Conservation (phyloP, 2,329 filamentous ascomycete species). For the Thelonectria rubi region DNA sequence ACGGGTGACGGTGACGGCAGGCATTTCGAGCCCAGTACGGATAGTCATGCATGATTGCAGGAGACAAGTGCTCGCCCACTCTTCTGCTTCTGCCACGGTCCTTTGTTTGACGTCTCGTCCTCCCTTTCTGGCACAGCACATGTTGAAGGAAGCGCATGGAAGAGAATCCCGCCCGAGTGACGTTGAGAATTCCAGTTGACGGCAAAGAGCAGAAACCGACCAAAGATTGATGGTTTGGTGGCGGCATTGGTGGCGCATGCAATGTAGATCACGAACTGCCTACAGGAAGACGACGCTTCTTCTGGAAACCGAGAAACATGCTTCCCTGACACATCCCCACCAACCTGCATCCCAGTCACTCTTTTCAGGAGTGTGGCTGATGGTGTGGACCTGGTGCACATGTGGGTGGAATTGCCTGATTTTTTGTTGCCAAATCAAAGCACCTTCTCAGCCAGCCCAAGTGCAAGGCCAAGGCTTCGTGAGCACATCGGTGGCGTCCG, state of each 20-base stretch:
- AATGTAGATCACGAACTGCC: slow-evolving; percentile 17
- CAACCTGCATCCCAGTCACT: neutral
- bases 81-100: no score
- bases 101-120: no score
- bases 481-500: slow-evolving; percentile 22
- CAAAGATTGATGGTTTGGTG: slow-evolving; percentile 26
- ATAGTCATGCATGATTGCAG: no score
- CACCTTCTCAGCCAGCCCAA: neutral
- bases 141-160: neutral
- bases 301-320: slow-evolving; percentile 8
- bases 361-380: neutral
- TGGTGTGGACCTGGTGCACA: slow-evolving; percentile 6
- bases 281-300: neutral
- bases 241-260: slow-evolving; percentile 17
- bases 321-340: neutral
- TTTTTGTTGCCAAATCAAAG: neutral
- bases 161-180: neutral
- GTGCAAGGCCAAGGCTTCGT: neutral
- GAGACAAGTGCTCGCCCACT: no score
- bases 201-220: slow-evolving; percentile 3
- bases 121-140: neutral
- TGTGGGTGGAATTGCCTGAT: slow-evolving; percentile 1
- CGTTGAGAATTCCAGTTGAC: neutral
- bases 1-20: neutral
- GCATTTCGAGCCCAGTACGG: neutral